phyloP scores from a whole-genome alignment of 2,329 filamentous ascomycete species.

The Fusarium luffae region DNA sequence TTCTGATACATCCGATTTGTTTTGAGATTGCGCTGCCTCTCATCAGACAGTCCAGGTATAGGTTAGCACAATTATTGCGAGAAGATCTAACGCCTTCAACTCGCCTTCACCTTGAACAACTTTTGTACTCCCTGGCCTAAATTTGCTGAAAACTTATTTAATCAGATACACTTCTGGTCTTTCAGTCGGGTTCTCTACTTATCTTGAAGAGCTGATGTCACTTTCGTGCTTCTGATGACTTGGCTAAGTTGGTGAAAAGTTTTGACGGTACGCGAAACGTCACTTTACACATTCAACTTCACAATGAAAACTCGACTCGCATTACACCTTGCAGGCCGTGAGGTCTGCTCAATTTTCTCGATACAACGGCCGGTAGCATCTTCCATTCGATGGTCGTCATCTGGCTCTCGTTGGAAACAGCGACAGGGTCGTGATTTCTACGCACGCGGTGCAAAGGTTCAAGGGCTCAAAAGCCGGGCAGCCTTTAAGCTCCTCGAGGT shows the following conservation, averaged over 20 bases:
- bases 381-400: slow-evolving; percentile 53
- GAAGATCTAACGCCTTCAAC: not conserved
- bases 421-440: slow-evolving; percentile 81
- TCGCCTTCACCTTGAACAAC: not conserved
- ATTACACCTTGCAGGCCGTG: not conserved
- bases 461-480: slow-evolving; percentile 87
- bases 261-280: not conserved
- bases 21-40: not conserved
- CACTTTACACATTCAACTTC: not conserved
- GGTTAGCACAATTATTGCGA: not conserved
- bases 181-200: not conserved
- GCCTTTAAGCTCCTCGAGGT: slow-evolving; percentile 94
- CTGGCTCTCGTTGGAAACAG: slow-evolving; percentile 83
- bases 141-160: not conserved
- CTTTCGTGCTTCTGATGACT: not conserved
- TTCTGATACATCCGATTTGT: not conserved
- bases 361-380: not conserved
- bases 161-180: too few species aligned
- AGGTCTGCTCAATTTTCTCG: not conserved
- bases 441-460: slow-evolving; percentile 78
- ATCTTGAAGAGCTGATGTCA: not conserved
- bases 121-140: not conserved
- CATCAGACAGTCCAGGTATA: not conserved
- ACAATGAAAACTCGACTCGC: slow-evolving; percentile 14
- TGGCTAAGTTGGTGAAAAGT: not conserved